Evolutionary conservation across 345 rosid species (phyloP), one percentile per base, ranked within the genome.

Genomic region (Raphanus raphanistrum): DNA sequence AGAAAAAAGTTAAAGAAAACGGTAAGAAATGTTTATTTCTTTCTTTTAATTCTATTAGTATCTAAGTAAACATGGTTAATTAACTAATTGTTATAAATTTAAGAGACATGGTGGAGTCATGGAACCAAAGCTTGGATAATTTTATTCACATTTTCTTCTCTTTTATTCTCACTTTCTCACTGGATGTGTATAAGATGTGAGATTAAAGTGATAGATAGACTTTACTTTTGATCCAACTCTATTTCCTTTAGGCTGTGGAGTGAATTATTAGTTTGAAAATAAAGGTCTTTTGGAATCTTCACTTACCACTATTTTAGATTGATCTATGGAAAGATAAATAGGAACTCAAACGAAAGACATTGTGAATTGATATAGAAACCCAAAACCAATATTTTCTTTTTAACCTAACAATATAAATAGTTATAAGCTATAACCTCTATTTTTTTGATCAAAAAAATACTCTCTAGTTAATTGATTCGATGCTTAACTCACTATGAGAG

Each of bases 181-280:
- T 59, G 52, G 79, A 59, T 67, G 11, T 58, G 16, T 67, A 25
- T 7, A 17, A 45, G 29, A 21, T 21, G 38, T 45, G 65, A 50
- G 58, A 63, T 60, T 27, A 71, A 70, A 75, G 80, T 62, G 21
- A 21, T 26, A 61, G 6, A 21, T 21, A 13, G 25, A 16, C 59
- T 64, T 70, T 45, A 33, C 71, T 65, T 71, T 64, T 71, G 35
- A 77, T 77, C 74, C 50, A 64, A 29, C 33, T 35, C 59, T 77
- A 13, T 64, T 63, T 21, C 57, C 33, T 70, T 70, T 69, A 41
- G 43, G 41, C 10, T 68, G 21, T 43, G 38, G 63, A 68, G 17
- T 33, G 70, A 62, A 70, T 70, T 35, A 70, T 70, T 77, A 63
- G 10, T 78, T 65, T 71, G 41, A 62, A 4, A 67, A 58, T 58